Evolutionary conservation across 352 stramenopile species (phyloP).

Genomic region (Blastocystis sp.): DNA sequence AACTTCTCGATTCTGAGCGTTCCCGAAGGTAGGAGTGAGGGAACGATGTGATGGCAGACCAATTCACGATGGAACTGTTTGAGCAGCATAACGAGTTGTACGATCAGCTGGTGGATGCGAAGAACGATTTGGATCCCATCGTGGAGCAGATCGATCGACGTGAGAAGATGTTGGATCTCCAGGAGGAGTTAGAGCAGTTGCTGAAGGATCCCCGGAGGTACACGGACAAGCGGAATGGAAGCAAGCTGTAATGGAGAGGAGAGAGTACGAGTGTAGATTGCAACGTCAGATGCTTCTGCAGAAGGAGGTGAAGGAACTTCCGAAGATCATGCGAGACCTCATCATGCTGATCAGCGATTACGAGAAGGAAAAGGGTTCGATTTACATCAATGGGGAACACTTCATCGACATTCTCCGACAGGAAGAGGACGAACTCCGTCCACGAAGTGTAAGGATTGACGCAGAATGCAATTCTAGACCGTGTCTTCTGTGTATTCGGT

Average conservation of each 20-base stretch:
- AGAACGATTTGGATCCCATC: background rate
- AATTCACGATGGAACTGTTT: constrained; percentile 17
- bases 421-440: background rate
- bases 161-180: background rate
- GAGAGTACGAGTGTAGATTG: background rate
- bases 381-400: background rate
- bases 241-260: background rate
- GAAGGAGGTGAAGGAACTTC: background rate
- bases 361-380: background rate
- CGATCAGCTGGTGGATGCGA: background rate
- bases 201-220: background rate
- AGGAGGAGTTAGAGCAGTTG: background rate
- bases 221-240: background rate
- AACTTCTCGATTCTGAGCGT: background rate
- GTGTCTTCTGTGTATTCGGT: background rate
- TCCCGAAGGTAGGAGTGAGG: background rate
- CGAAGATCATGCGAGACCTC: background rate
- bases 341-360: background rate
- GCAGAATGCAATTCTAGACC: background rate
- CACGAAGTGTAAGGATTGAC: background rate
- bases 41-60: background rate
- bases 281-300: background rate
- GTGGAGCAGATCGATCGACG: background rate
- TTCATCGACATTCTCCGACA: background rate
- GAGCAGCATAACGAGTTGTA: constrained; percentile 42